These are phyloP conservation scores for Drosera capensis DNA, from an alignment of 148 eudicot genomes.

Conservation along the genomic window DNA sequence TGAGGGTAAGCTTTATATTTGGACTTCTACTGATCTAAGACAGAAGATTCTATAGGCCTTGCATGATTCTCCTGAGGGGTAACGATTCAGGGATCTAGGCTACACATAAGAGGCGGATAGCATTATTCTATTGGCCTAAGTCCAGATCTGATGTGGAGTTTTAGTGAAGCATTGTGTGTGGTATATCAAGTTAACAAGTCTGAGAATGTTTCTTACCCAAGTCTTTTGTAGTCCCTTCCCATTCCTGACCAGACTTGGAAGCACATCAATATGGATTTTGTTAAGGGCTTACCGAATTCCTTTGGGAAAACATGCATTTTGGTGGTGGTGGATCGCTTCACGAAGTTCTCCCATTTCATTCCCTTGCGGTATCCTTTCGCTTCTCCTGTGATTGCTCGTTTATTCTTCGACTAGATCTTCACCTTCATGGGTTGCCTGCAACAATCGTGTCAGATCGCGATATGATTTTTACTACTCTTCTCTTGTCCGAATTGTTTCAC, in stretches of 20 bases:
- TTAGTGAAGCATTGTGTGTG: not conserved
- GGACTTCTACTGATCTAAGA: not conserved
- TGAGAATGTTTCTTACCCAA: not conserved
- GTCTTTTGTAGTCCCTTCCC: not conserved
- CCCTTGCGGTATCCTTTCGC: not conserved
- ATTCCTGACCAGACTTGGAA: not conserved
- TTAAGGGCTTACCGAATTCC: not conserved
- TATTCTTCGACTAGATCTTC: too few relatives aligned
- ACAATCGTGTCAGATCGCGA: too few relatives aligned
- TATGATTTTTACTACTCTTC: too few relatives aligned
- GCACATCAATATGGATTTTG: not conserved
- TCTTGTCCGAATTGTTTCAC: too few relatives aligned
- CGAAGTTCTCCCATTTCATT: not conserved
- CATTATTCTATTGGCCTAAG: not conserved
- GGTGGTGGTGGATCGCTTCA: slow-evolving; percentile 3
- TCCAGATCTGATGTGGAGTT: not conserved
- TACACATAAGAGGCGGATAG: not conserved
- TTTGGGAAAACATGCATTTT: not conserved
- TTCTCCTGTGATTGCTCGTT: too few relatives aligned
- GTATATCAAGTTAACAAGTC: too few relatives aligned
- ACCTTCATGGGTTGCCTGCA: too few relatives aligned
- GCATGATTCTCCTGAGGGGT: not conserved
- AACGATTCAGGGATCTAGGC: not conserved
- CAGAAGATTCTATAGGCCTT: not conserved
- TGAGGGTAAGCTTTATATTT: not conserved